A percentile compares a stretch with the other conserved stretches of the same genome.
Conservation (phyloP, 2,329 filamentous ascomycete genomes). For the Colletotrichum tropicicola region DNA sequence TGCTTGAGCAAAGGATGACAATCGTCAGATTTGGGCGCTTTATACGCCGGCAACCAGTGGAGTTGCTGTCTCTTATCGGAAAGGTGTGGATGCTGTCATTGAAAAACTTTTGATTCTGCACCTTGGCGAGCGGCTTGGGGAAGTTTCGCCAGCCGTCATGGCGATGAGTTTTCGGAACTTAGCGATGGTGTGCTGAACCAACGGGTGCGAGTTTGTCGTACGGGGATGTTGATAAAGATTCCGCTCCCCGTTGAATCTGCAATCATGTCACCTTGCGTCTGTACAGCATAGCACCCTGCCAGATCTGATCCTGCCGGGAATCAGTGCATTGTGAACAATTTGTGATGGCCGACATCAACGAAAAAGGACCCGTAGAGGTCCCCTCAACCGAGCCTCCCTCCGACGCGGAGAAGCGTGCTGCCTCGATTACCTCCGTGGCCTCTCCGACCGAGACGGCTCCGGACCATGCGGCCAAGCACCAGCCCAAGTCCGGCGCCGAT, state of each 20-base stretch:
- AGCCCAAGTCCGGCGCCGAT: constrained; percentile 3
- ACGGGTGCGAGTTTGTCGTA: no score
- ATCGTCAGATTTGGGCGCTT: background rate
- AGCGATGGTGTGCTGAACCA: background rate
- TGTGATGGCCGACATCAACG: background rate
- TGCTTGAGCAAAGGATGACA: background rate
- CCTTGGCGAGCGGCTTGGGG: background rate
- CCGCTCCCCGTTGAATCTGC: background rate
- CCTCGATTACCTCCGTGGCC: background rate
- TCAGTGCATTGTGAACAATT: no score
- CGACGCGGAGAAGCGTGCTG: background rate
- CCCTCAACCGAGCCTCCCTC: background rate
- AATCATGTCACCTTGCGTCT: background rate
- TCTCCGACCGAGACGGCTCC: background rate
- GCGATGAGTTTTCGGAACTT: background rate
- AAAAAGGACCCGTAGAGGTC: background rate
- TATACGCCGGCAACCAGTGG: constrained; percentile 4
- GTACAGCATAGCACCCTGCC: no score
- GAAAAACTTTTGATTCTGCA: background rate
- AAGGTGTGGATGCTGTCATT: background rate
- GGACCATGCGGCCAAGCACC: background rate
- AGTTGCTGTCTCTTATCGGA: constrained; percentile 3
- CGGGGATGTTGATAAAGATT: background rate
- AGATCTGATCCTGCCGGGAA: no score
- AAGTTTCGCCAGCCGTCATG: background rate